These are phyloP conservation scores for Coemansia sp. DNA, from an alignment of 192 early-diverging fungal species.

Conservation along the genomic window DNA sequence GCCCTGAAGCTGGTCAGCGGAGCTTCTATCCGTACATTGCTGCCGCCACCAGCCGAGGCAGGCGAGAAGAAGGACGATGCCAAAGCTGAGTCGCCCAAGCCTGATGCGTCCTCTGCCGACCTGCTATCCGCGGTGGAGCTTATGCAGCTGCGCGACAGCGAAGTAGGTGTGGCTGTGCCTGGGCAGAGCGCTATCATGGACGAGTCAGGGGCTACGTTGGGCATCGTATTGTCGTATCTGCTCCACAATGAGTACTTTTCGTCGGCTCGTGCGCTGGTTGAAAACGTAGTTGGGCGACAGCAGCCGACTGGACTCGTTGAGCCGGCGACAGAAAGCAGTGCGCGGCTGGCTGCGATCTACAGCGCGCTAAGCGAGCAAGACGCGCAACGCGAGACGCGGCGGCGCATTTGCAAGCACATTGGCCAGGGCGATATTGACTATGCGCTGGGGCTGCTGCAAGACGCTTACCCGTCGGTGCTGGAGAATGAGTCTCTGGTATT, in stretches of 20 bases:
- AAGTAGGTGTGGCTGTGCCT: background rate
- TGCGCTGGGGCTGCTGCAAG: constrained; percentile 68
- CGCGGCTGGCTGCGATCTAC: constrained; percentile 25
- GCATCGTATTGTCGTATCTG: constrained; percentile 77
- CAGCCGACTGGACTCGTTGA: constrained; percentile 1
- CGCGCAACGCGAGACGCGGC: constrained; percentile 31
- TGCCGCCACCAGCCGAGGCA: constrained; percentile 13
- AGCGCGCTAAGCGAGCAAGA: constrained; percentile 35
- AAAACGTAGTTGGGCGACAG: constrained; percentile 40
- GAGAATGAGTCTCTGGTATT: constrained; percentile 70
- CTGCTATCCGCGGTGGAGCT: constrained; percentile 2
- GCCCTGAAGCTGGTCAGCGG: constrained; percentile 17
- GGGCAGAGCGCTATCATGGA: constrained; percentile 10
- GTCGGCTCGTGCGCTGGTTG: constrained; percentile 70
- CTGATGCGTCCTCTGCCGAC: background rate
- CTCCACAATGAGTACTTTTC: constrained; percentile 80
- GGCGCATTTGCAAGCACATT: constrained; percentile 60
- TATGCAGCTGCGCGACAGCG: constrained; percentile 11
- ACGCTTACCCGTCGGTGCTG: constrained; percentile 70
- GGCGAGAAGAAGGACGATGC: background rate
- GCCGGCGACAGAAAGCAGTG: background rate
- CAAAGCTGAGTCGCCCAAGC: background rate
- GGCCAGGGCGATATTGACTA: constrained; percentile 72
- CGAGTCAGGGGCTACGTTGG: constrained; percentile 25
- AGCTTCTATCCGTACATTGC: constrained; percentile 16